Evolutionary conservation across 495 filamentous ascomycete genomes (phyloP).

Genomic region (Talaromyces thailandensis): DNA sequence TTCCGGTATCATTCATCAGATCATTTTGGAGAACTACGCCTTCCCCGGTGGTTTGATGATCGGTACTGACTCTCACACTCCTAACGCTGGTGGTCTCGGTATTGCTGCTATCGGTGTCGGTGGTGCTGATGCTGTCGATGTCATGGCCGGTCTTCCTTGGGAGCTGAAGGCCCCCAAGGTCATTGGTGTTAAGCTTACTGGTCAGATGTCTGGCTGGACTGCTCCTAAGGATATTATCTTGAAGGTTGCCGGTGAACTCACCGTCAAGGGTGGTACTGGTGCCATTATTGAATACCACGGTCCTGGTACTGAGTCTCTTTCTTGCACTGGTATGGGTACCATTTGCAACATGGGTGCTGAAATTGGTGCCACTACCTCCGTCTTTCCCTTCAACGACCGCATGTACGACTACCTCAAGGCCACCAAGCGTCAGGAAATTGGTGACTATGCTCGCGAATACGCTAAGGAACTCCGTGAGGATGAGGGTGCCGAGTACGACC

Average conservation of each 20-base stretch:
- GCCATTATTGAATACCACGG: constrained; percentile 94
- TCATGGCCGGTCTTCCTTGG: constrained; percentile 97
- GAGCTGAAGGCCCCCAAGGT: constrained; percentile 97
- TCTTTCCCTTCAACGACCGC: constrained; percentile 97
- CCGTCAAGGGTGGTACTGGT: constrained; percentile 97
- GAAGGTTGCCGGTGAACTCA: constrained; percentile 94
- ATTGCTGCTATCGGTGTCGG: constrained; percentile 96
- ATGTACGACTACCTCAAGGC: constrained; percentile 93
- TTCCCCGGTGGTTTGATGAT: constrained; percentile 98
- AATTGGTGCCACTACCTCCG: constrained; percentile 93
- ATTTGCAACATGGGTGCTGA: constrained; percentile 82
- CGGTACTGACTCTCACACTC: constrained; percentile 97
- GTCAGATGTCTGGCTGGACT: constrained; percentile 86
- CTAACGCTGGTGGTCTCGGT: constrained; percentile 94
- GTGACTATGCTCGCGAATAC: constrained; percentile 79
- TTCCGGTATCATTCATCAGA: constrained; percentile 99
- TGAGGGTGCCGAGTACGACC: constrained; percentile 91
- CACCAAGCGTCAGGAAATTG: constrained; percentile 86
- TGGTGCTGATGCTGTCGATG: constrained; percentile 97
- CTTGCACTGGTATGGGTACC: constrained; percentile 61
- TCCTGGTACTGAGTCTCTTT: constrained; percentile 65
- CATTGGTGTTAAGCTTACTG: constrained; percentile 92
- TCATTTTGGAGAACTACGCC: constrained; percentile 96
- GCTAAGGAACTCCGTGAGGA: constrained; percentile 82
- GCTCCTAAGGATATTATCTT: constrained; percentile 96